A percentile compares a stretch with the other conserved stretches of the same genome.
These are phyloP conservation scores for Pisolithus orientalis DNA, from an alignment of 768 basidiomycete genomes.

Conservation along the genomic window DNA sequence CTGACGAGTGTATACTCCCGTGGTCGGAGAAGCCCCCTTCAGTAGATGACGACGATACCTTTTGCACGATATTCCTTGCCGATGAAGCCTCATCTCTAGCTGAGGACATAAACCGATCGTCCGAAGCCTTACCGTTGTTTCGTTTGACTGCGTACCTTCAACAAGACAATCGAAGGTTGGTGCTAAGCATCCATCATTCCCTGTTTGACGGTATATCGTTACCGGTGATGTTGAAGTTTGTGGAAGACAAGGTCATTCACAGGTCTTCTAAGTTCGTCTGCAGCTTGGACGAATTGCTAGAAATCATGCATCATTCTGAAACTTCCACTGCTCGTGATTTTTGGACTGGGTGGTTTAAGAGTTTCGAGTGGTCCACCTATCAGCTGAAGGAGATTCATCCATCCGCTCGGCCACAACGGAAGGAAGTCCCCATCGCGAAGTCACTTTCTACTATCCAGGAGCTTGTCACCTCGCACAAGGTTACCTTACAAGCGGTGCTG, in stretches of 20 bases:
- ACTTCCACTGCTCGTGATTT: slow-evolving; percentile 12
- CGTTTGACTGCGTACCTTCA: slow-evolving; percentile 8
- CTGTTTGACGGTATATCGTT: slow-evolving; percentile 29
- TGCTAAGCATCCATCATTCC: slow-evolving; percentile 29
- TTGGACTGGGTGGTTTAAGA: slow-evolving; percentile 18
- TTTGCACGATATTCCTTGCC: slow-evolving; percentile 16
- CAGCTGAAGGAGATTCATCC: slow-evolving; percentile 1
- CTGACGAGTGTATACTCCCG: slow-evolving; percentile 6
- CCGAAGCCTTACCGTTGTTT: slow-evolving; percentile 14
- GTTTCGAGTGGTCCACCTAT: slow-evolving; percentile 14
- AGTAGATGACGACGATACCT: slow-evolving; percentile 7
- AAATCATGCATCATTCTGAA: slow-evolving; percentile 14
- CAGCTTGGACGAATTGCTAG: slow-evolving; percentile 15
- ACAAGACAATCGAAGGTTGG: slow-evolving; percentile 6
- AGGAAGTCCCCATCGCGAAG: slow-evolving; percentile 5
- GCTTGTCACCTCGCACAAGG: slow-evolving; percentile 15
- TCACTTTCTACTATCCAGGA: slow-evolving; percentile 15
- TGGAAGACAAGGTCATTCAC: slow-evolving; percentile 17
- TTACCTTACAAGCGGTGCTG: slow-evolving; percentile 28
- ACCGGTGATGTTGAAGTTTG: slow-evolving; percentile 21
- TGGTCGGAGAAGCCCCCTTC: slow-evolving; percentile 12
- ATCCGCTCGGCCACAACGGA: slow-evolving; percentile 8
- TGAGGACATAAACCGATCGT: slow-evolving; percentile 17
- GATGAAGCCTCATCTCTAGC: slow-evolving; percentile 16
- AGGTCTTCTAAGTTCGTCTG: slow-evolving; percentile 6